Percentiles rank a stretch among this genome's conserved stretches.
Evolutionary conservation across 192 early-diverging fungal species (phyloP).

Genomic region (Linnemannia zychae): DNA sequence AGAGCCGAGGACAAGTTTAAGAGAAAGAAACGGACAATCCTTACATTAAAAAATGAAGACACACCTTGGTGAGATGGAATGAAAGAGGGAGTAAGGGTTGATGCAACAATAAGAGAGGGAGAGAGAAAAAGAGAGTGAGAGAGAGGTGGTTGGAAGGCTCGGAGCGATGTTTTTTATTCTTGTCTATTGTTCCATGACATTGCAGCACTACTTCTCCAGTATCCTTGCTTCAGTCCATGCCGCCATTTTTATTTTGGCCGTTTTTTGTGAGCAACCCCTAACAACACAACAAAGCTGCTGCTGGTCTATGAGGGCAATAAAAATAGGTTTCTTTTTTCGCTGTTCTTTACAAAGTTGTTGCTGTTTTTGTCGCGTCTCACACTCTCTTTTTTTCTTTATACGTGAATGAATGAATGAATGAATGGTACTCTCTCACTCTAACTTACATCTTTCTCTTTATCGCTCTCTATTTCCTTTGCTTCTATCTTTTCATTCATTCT

Average conservation of each 20-base stretch:
- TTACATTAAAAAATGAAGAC: background rate
- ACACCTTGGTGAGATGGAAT: background rate
- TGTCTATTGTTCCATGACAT: background rate
- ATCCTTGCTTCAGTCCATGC: background rate
- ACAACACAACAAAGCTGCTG: background rate
- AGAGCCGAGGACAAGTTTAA: background rate
- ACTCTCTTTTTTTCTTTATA: background rate
- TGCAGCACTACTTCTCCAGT: background rate
- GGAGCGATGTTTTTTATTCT: background rate
- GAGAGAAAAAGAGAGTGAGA: slow-evolving; percentile 2
- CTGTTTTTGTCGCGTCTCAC: background rate
- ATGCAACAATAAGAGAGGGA: background rate
- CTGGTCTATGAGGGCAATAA: background rate
- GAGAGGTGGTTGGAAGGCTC: background rate
- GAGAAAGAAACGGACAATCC: background rate
- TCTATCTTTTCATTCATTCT: background rate
- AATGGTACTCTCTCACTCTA: background rate
- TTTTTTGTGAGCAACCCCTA: slow-evolving; percentile 8
- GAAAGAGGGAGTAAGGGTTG: background rate
- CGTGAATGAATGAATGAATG: background rate
- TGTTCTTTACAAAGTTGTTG: too few species aligned
- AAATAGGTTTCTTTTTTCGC: background rate
- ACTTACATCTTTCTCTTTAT: background rate
- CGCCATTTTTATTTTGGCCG: background rate
- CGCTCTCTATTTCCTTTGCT: background rate